A percentile compares a stretch with the other conserved stretches of the same genome.
phyloP scores from a whole-genome alignment of 208 protist species.

The Balamuthia mandrillaris region DNA sequence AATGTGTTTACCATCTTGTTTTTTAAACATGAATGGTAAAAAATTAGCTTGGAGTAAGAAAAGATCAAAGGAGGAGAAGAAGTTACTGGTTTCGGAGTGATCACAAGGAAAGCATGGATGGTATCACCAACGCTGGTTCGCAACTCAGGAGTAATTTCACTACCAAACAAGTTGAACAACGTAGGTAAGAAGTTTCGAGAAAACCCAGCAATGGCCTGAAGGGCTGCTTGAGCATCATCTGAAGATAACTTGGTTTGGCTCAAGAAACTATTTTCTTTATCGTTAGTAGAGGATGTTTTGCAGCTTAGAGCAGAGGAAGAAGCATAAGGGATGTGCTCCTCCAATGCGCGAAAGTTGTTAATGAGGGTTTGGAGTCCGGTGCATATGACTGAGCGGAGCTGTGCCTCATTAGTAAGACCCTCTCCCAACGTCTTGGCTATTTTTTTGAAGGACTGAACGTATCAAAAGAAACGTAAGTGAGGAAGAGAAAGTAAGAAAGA shows the following conservation, averaged over 20 bases:
- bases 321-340: too few relatives aligned
- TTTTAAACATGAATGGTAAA: not conserved
- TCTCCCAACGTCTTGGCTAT: not conserved
- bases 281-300: too few relatives aligned
- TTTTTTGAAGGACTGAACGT: too few relatives aligned
- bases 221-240: not conserved
- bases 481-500: too few relatives aligned
- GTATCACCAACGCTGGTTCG: not conserved
- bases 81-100: not conserved
- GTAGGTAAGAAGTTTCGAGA: not conserved
- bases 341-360: too few relatives aligned
- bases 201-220: not conserved
- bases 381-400: too few relatives aligned
- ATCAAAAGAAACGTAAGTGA: too few relatives aligned
- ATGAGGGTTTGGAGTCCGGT: too few relatives aligned
- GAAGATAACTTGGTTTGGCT: too few relatives aligned
- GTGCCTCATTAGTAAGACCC: not conserved
- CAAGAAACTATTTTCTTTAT: too few relatives aligned
- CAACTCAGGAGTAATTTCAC: not conserved
- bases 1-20: not conserved
- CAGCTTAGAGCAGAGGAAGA: too few relatives aligned
- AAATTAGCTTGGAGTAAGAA: not conserved
- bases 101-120: not conserved
- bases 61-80: not conserved
- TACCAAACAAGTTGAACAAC: slow-evolving; percentile 4